These are phyloP conservation scores for Alopecurus myosuroides DNA, from an alignment of 176 grass and related monocot genomes.

Conservation along the genomic window DNA sequence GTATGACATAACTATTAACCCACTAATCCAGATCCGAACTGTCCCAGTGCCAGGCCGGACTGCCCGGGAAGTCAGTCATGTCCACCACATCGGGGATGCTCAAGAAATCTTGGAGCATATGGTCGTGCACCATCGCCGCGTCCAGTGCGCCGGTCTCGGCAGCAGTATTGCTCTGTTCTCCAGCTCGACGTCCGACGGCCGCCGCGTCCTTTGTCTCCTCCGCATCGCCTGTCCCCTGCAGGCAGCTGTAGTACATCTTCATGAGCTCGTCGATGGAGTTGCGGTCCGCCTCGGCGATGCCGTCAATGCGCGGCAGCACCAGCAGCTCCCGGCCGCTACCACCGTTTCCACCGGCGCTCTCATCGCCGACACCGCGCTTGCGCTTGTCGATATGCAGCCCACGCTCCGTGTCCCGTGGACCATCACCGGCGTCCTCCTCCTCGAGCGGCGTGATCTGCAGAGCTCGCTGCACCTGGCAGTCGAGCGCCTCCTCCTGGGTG, in stretches of 20 bases:
- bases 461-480: neutral
- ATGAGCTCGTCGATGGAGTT: constrained; percentile 45
- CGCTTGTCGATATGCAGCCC: constrained; percentile 12
- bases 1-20: neutral
- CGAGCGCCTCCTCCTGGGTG: constrained; percentile 26
- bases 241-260: constrained; percentile 35
- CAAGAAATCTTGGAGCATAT: neutral
- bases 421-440: neutral
- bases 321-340: neutral
- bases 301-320: constrained; percentile 12
- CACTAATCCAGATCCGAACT: constrained; percentile 11
- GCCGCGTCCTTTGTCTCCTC: neutral
- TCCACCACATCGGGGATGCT: constrained; percentile 18
- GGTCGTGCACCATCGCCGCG: neutral
- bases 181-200: neutral
- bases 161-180: neutral
- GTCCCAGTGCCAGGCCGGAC: constrained; percentile 20
- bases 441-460: constrained; percentile 24
- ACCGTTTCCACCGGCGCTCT: neutral
- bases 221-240: constrained; percentile 20
- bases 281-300: constrained; percentile 17
- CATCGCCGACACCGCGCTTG: constrained; percentile 4
- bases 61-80: constrained; percentile 21
- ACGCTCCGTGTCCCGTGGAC: neutral
- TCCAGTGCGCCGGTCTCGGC: neutral